Evolutionary conservation across 345 rosid species (phyloP), one percentile per base, ranked within the genome.

Genomic region (Punica granatum): DNA sequence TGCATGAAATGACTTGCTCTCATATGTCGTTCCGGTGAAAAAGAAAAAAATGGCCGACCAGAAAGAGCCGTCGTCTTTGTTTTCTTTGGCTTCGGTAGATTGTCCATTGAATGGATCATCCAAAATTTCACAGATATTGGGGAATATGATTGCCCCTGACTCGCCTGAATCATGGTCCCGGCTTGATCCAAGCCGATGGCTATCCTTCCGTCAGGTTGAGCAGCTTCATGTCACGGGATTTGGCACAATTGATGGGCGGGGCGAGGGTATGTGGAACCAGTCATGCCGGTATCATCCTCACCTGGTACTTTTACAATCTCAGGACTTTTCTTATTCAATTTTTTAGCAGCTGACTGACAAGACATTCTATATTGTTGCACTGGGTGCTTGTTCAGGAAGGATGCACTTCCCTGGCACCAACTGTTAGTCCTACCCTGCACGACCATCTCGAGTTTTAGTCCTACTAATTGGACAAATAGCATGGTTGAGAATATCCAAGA

Each of bases 201-300:
- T 77, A 1, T 14, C 30, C 2, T 77, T 79, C 70, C 3, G 15
- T 18, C 7, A 42, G 11, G 70, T 77, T n/a, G 59, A 65, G 0
- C 72, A 72, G 46, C 76, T 77, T 26, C 60, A n/a, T 13, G 49
- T 79, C 33, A 37, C 42, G 1, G 83, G 83, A 1, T 15, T 18
- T 8, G 77, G 79, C 15, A 25, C 48, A 4, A 58, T 81, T n/a
- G 61, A 79, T 28, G 83, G 85, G 3, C 73, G 73, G 10, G 78
- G 83, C 28, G 33, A 64, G 11, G 65, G 69, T 10, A 77, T 83
- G 83, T 79, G 86, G 86, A 67, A 73, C n/a, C 74, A 75, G 41
- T 79, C 82, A 1, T 79, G 84, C 61, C 67, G 75, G 65, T 33
- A 77, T 58, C 72, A 75, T 75, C 73, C 80, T 8, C 46, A 66